Conservation (phyloP, 1,284 basidiomycete genomes). For the Laetiporus sulphureus region DNA sequence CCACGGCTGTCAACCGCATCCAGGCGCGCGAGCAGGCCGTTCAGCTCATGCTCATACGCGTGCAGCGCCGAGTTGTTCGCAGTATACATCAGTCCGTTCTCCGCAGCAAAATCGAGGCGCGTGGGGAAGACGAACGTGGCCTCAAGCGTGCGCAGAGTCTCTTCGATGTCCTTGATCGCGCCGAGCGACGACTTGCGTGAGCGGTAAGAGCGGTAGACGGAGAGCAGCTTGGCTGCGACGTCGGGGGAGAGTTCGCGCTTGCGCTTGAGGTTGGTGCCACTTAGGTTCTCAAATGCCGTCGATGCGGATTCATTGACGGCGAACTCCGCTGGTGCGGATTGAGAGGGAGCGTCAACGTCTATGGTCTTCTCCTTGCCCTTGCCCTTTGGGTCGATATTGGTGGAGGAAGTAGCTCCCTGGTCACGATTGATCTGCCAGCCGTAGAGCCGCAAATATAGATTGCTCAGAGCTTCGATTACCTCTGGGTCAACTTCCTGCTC, state of each 20-base stretch:
- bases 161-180: conserved; percentile 22
- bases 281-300: not conserved
- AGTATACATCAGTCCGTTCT: conserved; percentile 26
- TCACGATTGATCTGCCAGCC: too few relatives aligned
- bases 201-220: conserved; percentile 15
- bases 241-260: conserved; percentile 16
- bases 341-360: too few relatives aligned
- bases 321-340: not conserved
- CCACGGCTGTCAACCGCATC: conserved; percentile 66
- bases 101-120: conserved; percentile 23
- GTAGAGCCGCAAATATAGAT: too few relatives aligned
- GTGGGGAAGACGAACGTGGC: conserved; percentile 27
- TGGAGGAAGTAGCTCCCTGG: not conserved
- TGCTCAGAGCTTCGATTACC: conserved; percentile 8
- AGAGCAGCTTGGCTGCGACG: conserved; percentile 15
- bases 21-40: conserved; percentile 53
- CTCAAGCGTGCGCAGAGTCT: conserved; percentile 21
- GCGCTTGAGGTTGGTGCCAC: conserved; percentile 15
- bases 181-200: conserved; percentile 18
- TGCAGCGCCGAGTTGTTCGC: conserved; percentile 41
- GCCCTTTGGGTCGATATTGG: conserved; percentile 10
- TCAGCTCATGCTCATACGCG: conserved; percentile 45
- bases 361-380: conserved; percentile 14
- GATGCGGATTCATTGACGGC: not conserved
- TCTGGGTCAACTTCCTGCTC: conserved; percentile 4